These are phyloP conservation scores for Myrmaecium sp. DNA, from an alignment of 2,329 filamentous ascomycete genomes.

Conservation along the genomic window DNA sequence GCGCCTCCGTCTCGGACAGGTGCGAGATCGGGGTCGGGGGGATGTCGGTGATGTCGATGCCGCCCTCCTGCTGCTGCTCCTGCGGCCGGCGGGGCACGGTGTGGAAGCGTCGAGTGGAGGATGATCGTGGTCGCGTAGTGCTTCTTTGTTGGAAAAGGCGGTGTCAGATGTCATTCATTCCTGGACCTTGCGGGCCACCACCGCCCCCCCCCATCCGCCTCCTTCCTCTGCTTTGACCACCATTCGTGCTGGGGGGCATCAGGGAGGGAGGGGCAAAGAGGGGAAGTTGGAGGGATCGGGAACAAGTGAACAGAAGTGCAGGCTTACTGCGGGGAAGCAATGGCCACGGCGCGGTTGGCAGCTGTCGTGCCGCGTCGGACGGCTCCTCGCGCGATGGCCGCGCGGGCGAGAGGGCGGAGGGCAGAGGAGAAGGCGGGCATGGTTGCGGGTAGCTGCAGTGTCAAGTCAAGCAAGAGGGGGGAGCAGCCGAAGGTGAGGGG, in stretches of 20 bases:
- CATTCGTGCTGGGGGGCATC: constrained; percentile 79
- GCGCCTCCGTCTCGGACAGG: constrained; percentile 71
- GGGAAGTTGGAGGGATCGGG: constrained; percentile 74
- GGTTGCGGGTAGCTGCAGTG: constrained; percentile 7
- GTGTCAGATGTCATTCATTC: no score
- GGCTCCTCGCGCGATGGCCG: constrained; percentile 7
- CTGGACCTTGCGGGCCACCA: no score
- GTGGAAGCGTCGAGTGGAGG: no score
- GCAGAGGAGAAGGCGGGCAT: constrained; percentile 16
- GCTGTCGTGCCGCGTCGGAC: constrained; percentile 4
- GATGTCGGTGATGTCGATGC: constrained; percentile 56
- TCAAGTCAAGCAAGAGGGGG: no score
- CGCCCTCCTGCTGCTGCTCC: no score
- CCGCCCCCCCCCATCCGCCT: no score
- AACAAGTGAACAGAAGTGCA: constrained; percentile 38
- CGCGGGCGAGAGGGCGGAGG: constrained; percentile 16
- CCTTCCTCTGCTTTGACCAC: constrained; percentile 78
- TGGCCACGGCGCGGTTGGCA: constrained; percentile 3
- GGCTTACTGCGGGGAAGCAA: constrained; percentile 5
- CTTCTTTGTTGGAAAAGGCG: no score
- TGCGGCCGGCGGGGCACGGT: no score
- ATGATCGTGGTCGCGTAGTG: no score
- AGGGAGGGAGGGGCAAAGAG: constrained; percentile 79
- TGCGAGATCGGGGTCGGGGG: constrained; percentile 86
- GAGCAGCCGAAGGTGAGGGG: no score